A percentile compares a stretch with the other conserved stretches of the same genome.
Evolutionary conservation across 495 filamentous ascomycete genomes (phyloP).

Genomic region (Aspergillus sclerotiicarbonarius): DNA sequence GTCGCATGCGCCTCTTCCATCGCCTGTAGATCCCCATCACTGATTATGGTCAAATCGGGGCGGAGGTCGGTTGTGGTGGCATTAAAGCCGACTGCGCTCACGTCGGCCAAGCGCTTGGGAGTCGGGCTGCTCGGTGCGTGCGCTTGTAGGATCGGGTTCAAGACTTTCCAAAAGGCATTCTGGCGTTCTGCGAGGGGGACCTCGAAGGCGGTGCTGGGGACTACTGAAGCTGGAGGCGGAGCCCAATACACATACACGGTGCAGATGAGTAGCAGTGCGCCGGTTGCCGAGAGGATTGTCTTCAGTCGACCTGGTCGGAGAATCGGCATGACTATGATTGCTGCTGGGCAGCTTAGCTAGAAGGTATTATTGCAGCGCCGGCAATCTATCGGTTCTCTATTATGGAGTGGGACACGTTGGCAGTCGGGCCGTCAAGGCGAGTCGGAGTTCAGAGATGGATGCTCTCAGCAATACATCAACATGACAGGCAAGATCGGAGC

Average conservation of each 20-base stretch:
- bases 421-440: background rate
- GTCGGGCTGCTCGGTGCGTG: conserved; percentile 32
- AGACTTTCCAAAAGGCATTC: conserved; percentile 39
- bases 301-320: conserved; percentile 34
- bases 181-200: conserved; percentile 38
- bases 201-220: conserved; percentile 39
- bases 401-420: background rate
- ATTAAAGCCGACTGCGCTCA: conserved; percentile 30
- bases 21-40: conserved; percentile 28
- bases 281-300: conserved; percentile 29
- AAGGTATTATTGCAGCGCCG: background rate
- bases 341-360: background rate
- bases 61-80: conserved; percentile 29
- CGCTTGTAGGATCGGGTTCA: conserved; percentile 34
- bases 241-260: conserved; percentile 42
- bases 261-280: conserved; percentile 33
- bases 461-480: background rate
- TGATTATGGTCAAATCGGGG: conserved; percentile 35
- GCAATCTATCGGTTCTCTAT: background rate
- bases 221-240: conserved; percentile 36
- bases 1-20: conserved; percentile 44
- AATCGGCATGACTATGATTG: conserved; percentile 23
- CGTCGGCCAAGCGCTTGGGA: conserved; percentile 24
- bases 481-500: conserved; percentile 7
- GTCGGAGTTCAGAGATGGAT: background rate